Conservation (phyloP, 2,329 filamentous ascomycete genomes). For the Fusarium marasasianum region DNA sequence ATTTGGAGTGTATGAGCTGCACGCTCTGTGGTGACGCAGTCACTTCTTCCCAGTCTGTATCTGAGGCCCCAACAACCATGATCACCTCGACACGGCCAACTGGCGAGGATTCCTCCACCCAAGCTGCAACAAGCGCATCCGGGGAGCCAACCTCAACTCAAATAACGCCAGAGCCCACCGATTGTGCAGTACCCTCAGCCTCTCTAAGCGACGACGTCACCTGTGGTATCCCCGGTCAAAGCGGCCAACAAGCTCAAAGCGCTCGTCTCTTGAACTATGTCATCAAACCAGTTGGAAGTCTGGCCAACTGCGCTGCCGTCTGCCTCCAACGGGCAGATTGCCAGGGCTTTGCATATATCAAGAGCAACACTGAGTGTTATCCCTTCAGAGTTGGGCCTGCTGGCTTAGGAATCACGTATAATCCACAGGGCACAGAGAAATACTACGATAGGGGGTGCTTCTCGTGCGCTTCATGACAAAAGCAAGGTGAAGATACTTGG, state of each 20-base stretch:
- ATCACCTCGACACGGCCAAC: conserved; percentile 18
- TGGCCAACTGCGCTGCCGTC: conserved; percentile 17
- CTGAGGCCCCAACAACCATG: conserved; percentile 8
- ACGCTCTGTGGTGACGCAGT: background rate
- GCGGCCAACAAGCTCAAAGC: conserved; percentile 24
- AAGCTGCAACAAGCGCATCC: background rate
- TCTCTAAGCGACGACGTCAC: conserved; percentile 20
- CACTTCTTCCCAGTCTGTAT: background rate
- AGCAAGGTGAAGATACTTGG: background rate
- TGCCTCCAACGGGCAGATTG: conserved; percentile 27
- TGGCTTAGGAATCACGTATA: conserved; percentile 20
- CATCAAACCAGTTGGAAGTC: conserved; percentile 29
- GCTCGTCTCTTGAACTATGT: conserved; percentile 8
- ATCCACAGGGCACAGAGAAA: background rate
- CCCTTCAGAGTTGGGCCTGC: conserved; percentile 11
- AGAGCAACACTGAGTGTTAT: conserved; percentile 16
- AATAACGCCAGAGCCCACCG: background rate
- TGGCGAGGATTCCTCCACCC: background rate
- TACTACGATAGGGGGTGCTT: conserved; percentile 35
- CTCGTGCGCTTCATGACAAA: conserved; percentile 7
- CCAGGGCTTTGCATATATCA: conserved; percentile 24
- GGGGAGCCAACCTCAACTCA: background rate
- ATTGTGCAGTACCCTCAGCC: conserved; percentile 13
- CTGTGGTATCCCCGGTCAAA: conserved; percentile 27
- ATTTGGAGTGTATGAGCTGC: conserved; percentile 23